A percentile compares a stretch with the other conserved stretches of the same genome.
Conservation (phyloP, 257 asterid species). For the Plantago major region DNA sequence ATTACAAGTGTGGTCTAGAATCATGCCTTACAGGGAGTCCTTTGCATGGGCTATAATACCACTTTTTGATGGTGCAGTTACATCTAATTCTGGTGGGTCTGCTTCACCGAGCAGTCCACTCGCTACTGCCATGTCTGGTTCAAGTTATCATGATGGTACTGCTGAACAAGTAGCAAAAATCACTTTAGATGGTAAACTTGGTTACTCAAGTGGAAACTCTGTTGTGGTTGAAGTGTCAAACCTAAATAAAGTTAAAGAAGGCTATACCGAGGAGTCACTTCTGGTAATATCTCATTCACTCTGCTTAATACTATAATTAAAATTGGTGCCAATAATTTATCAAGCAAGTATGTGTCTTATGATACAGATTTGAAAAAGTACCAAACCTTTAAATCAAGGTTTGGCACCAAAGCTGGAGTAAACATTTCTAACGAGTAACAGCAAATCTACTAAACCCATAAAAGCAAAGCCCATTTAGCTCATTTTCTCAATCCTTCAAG, state of each 20-base stretch:
- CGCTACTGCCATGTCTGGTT: constrained; percentile 65
- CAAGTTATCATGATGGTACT: constrained; percentile 69
- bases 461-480: background rate
- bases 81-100: constrained; percentile 78
- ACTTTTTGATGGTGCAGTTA: constrained; percentile 78
- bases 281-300: constrained; percentile 47
- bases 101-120: constrained; percentile 97
- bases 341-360: background rate
- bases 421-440: constrained; percentile 1
- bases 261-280: constrained; percentile 95
- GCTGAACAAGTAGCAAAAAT: constrained; percentile 73
- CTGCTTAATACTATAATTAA: constrained; percentile 1
- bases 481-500: background rate
- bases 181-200: constrained; percentile 85
- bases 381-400: constrained; percentile 5
- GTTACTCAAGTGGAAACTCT: constrained; percentile 79
- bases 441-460: background rate
- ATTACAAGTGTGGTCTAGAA: constrained; percentile 95
- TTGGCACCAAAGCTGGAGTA: background rate
- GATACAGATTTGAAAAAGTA: background rate
- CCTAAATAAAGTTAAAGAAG: constrained; percentile 96
- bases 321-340: constrained; percentile 8
- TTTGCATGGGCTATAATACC: constrained; percentile 98
- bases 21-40: constrained; percentile 94
- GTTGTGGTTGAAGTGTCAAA: constrained; percentile 96